Evolutionary conservation across 371 early-diverging fungal genomes (phyloP).

Genomic region (Haplosporangium sp.): DNA sequence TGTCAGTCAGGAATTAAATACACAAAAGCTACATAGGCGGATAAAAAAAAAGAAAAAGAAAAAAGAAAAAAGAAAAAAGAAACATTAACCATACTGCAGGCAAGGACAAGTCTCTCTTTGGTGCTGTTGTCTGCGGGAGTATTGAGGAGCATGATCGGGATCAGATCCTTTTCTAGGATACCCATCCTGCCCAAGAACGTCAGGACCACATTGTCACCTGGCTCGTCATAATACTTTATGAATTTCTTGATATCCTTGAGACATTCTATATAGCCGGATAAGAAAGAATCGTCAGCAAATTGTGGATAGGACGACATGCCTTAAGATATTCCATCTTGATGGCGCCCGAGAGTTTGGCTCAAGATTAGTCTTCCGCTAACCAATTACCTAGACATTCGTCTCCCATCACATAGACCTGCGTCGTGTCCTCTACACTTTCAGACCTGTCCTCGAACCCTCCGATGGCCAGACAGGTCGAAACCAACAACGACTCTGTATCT

Average conservation of each 20-base stretch:
- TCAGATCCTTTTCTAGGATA: slow-evolving; percentile 77
- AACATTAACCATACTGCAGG: slow-evolving; percentile 60
- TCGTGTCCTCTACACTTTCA: slow-evolving; percentile 48
- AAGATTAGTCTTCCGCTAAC: no score
- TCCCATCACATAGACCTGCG: slow-evolving; percentile 76
- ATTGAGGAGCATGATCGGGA: slow-evolving; percentile 79
- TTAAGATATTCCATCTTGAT: no score
- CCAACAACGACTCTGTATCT: slow-evolving; percentile 62
- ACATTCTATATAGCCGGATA: slow-evolving; percentile 58
- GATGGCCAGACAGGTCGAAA: slow-evolving; percentile 84
- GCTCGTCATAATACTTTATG: slow-evolving; percentile 77
- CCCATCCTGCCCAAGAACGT: slow-evolving; percentile 78
- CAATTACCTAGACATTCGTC: slow-evolving; percentile 81
- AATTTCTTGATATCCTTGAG: slow-evolving; percentile 81
- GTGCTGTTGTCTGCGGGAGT: slow-evolving; percentile 52
- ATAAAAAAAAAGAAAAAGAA: slow-evolving; percentile 3
- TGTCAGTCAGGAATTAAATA: background rate
- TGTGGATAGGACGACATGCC: background rate
- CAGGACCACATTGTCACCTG: slow-evolving; percentile 69
- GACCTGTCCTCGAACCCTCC: slow-evolving; percentile 78
- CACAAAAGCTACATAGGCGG: background rate
- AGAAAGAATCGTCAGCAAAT: background rate
- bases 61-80: slow-evolving; percentile 1
- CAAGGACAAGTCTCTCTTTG: slow-evolving; percentile 64
- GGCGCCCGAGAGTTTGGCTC: no score